phyloP scores from a whole-genome alignment of 2,329 filamentous ascomycete species.

The Fusarium austroafricanum region DNA sequence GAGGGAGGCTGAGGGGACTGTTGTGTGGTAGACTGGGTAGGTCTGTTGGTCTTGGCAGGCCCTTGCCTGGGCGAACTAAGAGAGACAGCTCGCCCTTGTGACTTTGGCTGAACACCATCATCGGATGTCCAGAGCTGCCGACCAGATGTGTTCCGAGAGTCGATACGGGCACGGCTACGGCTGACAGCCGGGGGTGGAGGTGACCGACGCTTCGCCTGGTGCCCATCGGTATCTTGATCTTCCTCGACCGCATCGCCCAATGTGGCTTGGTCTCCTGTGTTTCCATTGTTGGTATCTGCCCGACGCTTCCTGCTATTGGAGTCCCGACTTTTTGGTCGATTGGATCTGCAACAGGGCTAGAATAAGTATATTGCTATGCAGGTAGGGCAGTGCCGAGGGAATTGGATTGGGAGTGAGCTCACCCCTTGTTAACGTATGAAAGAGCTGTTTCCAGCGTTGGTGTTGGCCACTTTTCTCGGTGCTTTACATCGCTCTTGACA shows the following conservation, averaged over 20 bases:
- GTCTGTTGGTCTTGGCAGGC: constrained; percentile 11
- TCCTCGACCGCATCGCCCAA: background rate
- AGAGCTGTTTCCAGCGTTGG: constrained; percentile 10
- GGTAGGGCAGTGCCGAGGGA: background rate
- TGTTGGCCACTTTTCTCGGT: constrained; percentile 36
- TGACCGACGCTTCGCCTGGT: constrained; percentile 45
- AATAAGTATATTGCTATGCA: constrained; percentile 7
- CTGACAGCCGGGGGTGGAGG: constrained; percentile 33
- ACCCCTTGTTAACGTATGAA: constrained; percentile 29
- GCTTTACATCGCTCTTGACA: constrained; percentile 25
- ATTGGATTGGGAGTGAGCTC: constrained; percentile 3
- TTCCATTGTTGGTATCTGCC: constrained; percentile 8
- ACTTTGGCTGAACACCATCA: constrained; percentile 32
- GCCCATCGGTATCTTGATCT: constrained; percentile 20
- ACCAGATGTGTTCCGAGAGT: constrained; percentile 31
- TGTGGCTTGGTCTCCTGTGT: background rate
- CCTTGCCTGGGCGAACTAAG: constrained; percentile 7
- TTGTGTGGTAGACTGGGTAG: constrained; percentile 8
- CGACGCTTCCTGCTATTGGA: constrained; percentile 18
- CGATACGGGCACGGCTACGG: constrained; percentile 27
- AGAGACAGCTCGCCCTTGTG: constrained; percentile 19
- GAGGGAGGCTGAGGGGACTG: background rate
- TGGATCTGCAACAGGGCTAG: background rate
- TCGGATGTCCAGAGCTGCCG: constrained; percentile 48
- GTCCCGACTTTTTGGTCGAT: background rate